A percentile compares a stretch with the other conserved stretches of the same genome.
Evolutionary conservation across 192 early-diverging fungal genomes (phyloP).

Genomic region (Coemansia biformis): DNA sequence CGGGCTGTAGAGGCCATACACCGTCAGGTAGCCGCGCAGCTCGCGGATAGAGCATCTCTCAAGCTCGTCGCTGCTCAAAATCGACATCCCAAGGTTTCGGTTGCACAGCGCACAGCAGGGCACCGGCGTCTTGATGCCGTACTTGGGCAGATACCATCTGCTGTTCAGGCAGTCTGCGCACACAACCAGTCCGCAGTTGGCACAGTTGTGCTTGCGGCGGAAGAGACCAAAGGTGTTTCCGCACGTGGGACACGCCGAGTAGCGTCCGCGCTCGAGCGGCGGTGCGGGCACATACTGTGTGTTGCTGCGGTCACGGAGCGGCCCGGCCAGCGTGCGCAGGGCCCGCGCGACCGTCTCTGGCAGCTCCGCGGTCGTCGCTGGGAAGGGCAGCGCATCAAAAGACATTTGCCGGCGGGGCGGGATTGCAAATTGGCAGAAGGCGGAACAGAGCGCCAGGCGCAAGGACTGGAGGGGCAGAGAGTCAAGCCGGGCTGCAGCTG

Average conservation of each 20-base stretch:
- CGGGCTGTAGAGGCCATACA: conserved; percentile 38
- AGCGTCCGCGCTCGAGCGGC: conserved; percentile 27
- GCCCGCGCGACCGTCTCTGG: conserved; percentile 18
- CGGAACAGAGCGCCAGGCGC: no score
- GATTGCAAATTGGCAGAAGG: conserved; percentile 1
- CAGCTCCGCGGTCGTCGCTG: conserved; percentile 19
- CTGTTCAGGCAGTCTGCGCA: conserved; percentile 36
- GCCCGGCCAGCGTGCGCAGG: conserved; percentile 24
- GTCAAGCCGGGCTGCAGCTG: no score
- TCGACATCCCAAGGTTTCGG: conserved; percentile 37
- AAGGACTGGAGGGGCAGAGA: no score
- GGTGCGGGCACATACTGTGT: conserved; percentile 18
- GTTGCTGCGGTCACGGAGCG: conserved; percentile 22
- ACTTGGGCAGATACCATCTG: conserved; percentile 50
- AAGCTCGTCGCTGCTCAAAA: conserved; percentile 23
- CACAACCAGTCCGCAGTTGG: conserved; percentile 35
- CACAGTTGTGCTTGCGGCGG: conserved; percentile 31
- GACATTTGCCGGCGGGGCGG: conserved; percentile 1
- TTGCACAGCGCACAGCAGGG: conserved; percentile 36
- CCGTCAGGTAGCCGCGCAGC: conserved; percentile 35
- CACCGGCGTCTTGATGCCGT: conserved; percentile 32
- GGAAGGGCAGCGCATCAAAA: conserved; percentile 37
- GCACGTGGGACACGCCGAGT: conserved; percentile 43
- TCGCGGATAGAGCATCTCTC: conserved; percentile 23
- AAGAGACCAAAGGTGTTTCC: conserved; percentile 40